Base-by-base conservation (phyloP, 371 early-diverging fungal species). In the Apophysomyces trapeziformis region DNA sequence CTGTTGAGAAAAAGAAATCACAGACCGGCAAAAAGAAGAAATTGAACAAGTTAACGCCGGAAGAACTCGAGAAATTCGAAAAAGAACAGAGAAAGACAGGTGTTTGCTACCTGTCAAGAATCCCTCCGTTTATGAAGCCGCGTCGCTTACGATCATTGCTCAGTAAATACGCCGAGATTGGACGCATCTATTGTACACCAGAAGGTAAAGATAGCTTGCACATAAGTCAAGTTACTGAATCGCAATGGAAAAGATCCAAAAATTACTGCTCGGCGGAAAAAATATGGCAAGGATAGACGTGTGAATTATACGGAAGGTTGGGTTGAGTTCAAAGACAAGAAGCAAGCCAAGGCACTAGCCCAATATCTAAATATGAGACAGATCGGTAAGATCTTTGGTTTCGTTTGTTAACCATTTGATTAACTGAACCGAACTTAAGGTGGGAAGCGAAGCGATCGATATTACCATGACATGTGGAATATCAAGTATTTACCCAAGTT, bases 381-480 rank as follows among this genome's bases (percentile, higher is more conserved):
- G 45, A 92, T 99, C 71, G 95, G 86, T 82, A 71, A 64, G 61
- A 57, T 16, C 8, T 45, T 16, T 21, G 21, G n/a, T 7, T 4
- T 7, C 5, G 54, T 18, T 21, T 47, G n/a, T 2, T 50, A 0
- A 7, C 4, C 7, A 16, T 37, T n/a, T 57, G 14, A 21, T 35
- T 63, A 16, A 32, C 39, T 54, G 1, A 37, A 18, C 36, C 32
- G 32, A 26, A 26, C 56, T 32, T 18, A 67, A 74, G 87, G 95
- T 26, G 93, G 94, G 21, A 95, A 93, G 68, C 95, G 95, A 71
- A 83, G 89, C 59, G 86, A 84, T 60, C 80, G 79, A 61, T 95
- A 92, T 78, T 92, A 95, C 73, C 95, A 95, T 70, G 97, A 96
- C 65, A 76, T 96, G 67, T 99, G 98, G 99, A 97, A 92, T 72